A percentile compares a stretch with the other conserved stretches of the same genome.
Evolutionary conservation across 2,329 filamentous ascomycete genomes (phyloP).

Genomic region (Xylaria hypoxylon): DNA sequence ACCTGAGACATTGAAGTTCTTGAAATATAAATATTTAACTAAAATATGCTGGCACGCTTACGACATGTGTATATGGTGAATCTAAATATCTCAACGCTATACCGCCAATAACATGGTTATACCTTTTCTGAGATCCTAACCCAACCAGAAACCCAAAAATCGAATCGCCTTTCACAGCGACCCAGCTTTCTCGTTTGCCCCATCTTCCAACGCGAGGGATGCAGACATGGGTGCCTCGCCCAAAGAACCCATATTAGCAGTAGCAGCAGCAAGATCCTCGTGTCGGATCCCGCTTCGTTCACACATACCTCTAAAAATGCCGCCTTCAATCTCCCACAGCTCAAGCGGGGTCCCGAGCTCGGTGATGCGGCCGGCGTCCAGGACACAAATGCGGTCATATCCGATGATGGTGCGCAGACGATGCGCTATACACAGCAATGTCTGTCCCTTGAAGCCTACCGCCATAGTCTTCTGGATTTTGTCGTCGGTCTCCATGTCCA

Average conservation of each 20-base stretch:
- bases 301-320: constrained; percentile 92
- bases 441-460: constrained; percentile 85
- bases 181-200: constrained; percentile 16
- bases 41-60: constrained; percentile 14
- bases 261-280: constrained; percentile 60
- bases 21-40: neutral
- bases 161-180: constrained; percentile 6
- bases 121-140: neutral
- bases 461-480: constrained; percentile 94
- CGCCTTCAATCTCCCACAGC: constrained; percentile 72
- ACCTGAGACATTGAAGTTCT: neutral
- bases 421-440: constrained; percentile 92
- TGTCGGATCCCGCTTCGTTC: constrained; percentile 81
- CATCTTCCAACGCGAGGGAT: constrained; percentile 2
- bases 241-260: neutral
- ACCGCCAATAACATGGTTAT: constrained; percentile 17
- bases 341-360: constrained; percentile 83
- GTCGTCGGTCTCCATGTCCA: constrained; percentile 96
- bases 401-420: constrained; percentile 90
- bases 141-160: neutral
- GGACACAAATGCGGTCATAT: constrained; percentile 96
- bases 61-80: constrained; percentile 11
- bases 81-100: constrained; percentile 22
- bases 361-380: constrained; percentile 89
- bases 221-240: neutral